Evolutionary conservation across 306 rosid genomes (phyloP), one percentile per base, ranked within the genome.

Genomic region (Cyamopsis tetragonoloba): DNA sequence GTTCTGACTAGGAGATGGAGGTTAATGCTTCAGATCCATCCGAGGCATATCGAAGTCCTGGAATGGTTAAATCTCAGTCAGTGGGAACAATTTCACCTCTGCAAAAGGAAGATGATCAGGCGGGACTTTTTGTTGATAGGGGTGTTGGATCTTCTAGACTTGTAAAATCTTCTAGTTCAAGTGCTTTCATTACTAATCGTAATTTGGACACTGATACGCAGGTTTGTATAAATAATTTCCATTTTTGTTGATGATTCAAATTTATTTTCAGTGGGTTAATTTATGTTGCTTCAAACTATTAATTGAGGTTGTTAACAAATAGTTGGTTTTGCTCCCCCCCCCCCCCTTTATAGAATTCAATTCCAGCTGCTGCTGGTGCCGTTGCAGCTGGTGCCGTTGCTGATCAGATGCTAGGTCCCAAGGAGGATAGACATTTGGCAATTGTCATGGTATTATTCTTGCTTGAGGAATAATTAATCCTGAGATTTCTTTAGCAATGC

Each of bases 301-400:
- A 26, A 26, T 49, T 71, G 55, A 51, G 73, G 46, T 34, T 60
- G 60, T 61, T 67, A 55, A 30, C 63, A 46, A 70, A 53, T 38
- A 32, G 14, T 75, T 72, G 38, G 60, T 62, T 62, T 35, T 49
- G 31, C 47, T 14, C 13, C 34, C 26, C 68, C 66, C 38, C 44
- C 34, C 47, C 57, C 71, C 44, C 74, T 71, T 57, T 4, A 30
- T 75, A 93, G 99, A 93, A 86, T 74, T 88, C 99, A 65, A 86
- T 93, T 88, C 99, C 99, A 61, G 99, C 86, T 63, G 99, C 99
- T 30, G 91, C 99, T 48, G 99, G 99, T 80, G 99, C 99, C 71
- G 96, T 90, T 70, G 96, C 97, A 50, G 99, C 99, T 70, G 99
- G 86, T 63, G 99, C 99, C 30, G 63, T 90, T 62, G 99, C 99